Evolutionary conservation across 176 grass and related monocot species (phyloP).

Genomic region (Oryza meridionalis): DNA sequence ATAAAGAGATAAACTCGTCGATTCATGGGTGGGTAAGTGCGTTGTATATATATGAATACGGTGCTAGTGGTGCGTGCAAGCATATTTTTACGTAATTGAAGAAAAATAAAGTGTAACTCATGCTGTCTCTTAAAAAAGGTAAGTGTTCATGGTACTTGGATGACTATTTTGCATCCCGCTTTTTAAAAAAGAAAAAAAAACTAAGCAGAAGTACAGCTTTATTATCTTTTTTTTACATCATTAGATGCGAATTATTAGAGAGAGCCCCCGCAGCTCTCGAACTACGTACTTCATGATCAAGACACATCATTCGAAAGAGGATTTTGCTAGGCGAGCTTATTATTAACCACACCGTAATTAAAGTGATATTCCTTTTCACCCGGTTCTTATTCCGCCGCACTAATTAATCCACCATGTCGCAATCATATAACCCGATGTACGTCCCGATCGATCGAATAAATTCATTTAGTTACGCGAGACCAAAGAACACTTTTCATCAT

Average conservation of each 20-base stretch:
- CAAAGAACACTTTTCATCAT: slow-evolving; percentile 9
- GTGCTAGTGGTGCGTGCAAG: too few species aligned
- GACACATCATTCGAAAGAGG: background rate
- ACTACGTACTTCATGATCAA: background rate
- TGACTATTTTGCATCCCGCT: background rate
- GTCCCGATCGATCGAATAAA: slow-evolving; percentile 23
- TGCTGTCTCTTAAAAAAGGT: too few species aligned
- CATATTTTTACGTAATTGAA: too few species aligned
- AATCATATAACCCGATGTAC: background rate
- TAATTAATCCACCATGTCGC: background rate
- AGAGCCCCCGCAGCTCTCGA: background rate
- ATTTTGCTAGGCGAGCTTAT: slow-evolving; percentile 24
- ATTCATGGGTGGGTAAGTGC: too few species aligned
- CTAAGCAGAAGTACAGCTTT: background rate
- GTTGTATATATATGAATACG: too few species aligned
- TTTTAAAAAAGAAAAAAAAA: background rate
- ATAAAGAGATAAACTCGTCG: too few species aligned
- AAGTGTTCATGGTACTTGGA: background rate
- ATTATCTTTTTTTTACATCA: background rate
- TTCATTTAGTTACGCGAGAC: slow-evolving; percentile 2
- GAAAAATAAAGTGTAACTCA: too few species aligned
- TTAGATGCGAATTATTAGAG: background rate
- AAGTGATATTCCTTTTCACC: background rate
- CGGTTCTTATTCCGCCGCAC: slow-evolving; percentile 2
- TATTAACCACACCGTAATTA: slow-evolving; percentile 2